Evolutionary conservation across 108 stramenopile genomes (phyloP), one percentile per base, ranked within the genome.

Genomic region (Mediolabrus comicus): DNA sequence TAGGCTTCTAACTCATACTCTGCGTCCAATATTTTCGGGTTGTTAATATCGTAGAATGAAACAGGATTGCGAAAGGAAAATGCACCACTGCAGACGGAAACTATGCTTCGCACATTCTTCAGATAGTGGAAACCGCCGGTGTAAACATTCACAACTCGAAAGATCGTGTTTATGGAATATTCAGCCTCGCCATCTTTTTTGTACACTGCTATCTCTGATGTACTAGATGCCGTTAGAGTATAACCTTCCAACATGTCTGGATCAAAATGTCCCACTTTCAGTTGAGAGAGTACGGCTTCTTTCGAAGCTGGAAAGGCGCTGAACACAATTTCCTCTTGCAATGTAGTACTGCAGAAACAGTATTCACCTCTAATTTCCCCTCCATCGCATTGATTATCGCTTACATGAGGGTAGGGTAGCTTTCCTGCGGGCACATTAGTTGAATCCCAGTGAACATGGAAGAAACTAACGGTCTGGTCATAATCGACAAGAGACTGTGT

Each of bases 1-100:
- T 78, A 67, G 0, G 83, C 83, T 29, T 87, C 83, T 25, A 66
- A 72, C 62, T 86, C 82, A 14, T 76, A 55, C 12, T 61, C n/a
- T 16, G 81, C 81, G 38, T 62, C 62, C 0, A 55, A 13, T 26
- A 64, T 8, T 39, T 75, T 57, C 5, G 75, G 62, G 10, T 73
- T 59, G 17, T 35, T 62, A 32, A 67, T 53, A 29, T 67, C 64
- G 39, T 17, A 74, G 30, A 74, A 74, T 24, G 72, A 27, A 9
- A 62, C 62, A 71, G 69, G 35, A 31, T 70, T 71, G 14, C 69
- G 53, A 31, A 76, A 76, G 32, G 24, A 58, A 41, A 71, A 71
- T 4, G 53, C 38, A 10, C 71, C 79, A 27, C 33, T 36, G 34
- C 66, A 77, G 4, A 66, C 64, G 1, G 9, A 26, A 0, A 74